These are phyloP conservation scores for Aspergillus sp. DNA, from an alignment of 2,329 filamentous ascomycete species.

Conservation along the genomic window DNA sequence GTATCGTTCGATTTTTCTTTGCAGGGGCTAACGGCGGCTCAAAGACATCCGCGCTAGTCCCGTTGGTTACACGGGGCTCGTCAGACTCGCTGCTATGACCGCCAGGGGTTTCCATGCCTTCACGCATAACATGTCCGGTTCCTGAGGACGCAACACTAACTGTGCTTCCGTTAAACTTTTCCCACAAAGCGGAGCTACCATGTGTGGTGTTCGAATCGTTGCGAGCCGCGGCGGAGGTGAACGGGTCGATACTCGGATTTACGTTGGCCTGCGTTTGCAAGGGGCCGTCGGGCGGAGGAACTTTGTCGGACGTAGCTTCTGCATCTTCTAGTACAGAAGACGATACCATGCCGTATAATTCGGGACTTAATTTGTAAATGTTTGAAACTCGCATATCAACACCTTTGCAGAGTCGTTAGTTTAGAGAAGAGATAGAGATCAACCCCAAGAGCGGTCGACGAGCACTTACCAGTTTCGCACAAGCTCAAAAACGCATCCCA, in stretches of 20 bases:
- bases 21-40: slow-evolving; percentile 46
- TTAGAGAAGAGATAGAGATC: not conserved
- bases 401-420: slow-evolving; percentile 51
- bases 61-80: slow-evolving; percentile 37
- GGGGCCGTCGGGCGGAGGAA: slow-evolving; percentile 29
- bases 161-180: slow-evolving; percentile 50
- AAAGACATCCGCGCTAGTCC: slow-evolving; percentile 34
- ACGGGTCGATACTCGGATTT: slow-evolving; percentile 44
- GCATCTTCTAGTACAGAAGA: slow-evolving; percentile 33
- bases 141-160: slow-evolving; percentile 39
- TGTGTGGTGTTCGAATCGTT: slow-evolving; percentile 34
- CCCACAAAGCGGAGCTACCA: slow-evolving; percentile 48
- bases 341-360: slow-evolving; percentile 56
- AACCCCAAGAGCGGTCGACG: not conserved
- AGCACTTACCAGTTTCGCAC: slow-evolving; percentile 67
- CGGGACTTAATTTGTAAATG: slow-evolving; percentile 75
- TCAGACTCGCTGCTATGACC: slow-evolving; percentile 47
- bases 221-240: slow-evolving; percentile 36
- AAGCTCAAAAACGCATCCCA: slow-evolving; percentile 94
- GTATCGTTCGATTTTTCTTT: slow-evolving; percentile 55
- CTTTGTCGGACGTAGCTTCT: slow-evolving; percentile 32
- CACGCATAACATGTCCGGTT: slow-evolving; percentile 41
- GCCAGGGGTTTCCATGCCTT: slow-evolving; percentile 65
- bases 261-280: slow-evolving; percentile 39
- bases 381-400: slow-evolving; percentile 78